A percentile compares a stretch with the other conserved stretches of the same genome.
Evolutionary conservation across 805 yeast species (phyloP).

Genomic region (Metschnikowia colocasiae): DNA sequence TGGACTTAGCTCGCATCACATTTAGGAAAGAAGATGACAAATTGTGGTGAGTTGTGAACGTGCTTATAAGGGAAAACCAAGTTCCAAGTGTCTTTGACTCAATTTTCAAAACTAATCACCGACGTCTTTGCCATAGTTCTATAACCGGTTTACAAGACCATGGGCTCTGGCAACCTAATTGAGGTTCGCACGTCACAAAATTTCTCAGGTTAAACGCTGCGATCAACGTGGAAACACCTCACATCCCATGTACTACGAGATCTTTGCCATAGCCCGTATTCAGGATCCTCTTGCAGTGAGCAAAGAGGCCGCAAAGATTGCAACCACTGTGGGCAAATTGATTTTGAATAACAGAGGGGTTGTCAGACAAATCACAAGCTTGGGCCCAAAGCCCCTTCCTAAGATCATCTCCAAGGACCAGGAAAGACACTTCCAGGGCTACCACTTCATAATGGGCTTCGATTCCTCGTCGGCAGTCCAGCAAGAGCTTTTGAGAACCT

Average conservation of each 20-base stretch:
- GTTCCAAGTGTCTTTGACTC: no score
- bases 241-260: slow-evolving; percentile 73
- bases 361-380: slow-evolving; percentile 73
- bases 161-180: neutral
- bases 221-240: neutral
- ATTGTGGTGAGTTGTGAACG: no score
- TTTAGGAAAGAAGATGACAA: no score
- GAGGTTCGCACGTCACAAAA: slow-evolving; percentile 13
- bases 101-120: no score
- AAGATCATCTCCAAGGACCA: slow-evolving; percentile 79
- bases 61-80: no score
- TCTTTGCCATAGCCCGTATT: slow-evolving; percentile 85
- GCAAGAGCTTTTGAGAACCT: slow-evolving; percentile 72
- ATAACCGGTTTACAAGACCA: no score
- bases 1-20: no score
- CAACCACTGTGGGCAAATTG: slow-evolving; percentile 73
- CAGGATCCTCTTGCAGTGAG: slow-evolving; percentile 44
- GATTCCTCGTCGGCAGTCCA: slow-evolving; percentile 87
- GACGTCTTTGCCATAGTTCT: no score
- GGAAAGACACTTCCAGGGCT: slow-evolving; percentile 86
- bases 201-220: slow-evolving; percentile 4
- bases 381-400: slow-evolving; percentile 79
- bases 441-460: slow-evolving; percentile 80
- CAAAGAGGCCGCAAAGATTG: slow-evolving; percentile 41
- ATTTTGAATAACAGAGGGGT: slow-evolving; percentile 90